Percentiles rank a stretch among this genome's conserved stretches.
These are phyloP conservation scores for Ogataea hybrid DNA, from an alignment of 1,139 yeast genomes.

Conservation along the genomic window DNA sequence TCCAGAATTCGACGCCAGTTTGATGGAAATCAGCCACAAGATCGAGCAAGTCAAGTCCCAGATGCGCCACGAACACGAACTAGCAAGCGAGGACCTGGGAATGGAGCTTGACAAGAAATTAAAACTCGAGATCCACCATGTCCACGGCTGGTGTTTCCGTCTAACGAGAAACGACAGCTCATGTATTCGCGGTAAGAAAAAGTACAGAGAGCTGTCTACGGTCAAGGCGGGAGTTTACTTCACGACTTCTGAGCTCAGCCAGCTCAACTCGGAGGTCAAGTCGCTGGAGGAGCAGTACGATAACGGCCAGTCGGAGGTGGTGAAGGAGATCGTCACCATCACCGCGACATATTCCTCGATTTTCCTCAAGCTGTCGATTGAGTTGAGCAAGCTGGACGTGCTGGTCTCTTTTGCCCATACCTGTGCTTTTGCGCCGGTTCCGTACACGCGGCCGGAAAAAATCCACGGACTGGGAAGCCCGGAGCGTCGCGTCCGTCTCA, in stretches of 20 bases:
- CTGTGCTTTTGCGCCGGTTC: conserved; percentile 78
- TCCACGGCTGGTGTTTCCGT: conserved; percentile 92
- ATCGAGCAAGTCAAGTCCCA: conserved; percentile 53
- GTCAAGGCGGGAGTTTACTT: conserved; percentile 94
- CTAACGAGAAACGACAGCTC: conserved; percentile 87
- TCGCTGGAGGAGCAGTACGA: conserved; percentile 67
- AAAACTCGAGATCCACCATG: conserved; percentile 81
- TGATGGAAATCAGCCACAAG: conserved; percentile 57
- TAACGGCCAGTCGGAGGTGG: conserved; percentile 70
- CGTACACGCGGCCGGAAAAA: conserved; percentile 66
- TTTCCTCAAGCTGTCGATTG: conserved; percentile 60
- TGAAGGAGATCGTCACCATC: conserved; percentile 76
- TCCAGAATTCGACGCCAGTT: conserved; percentile 83
- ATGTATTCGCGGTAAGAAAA: conserved; percentile 62
- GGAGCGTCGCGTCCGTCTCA: conserved; percentile 53
- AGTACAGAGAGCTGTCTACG: conserved; percentile 78
- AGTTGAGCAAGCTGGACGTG: conserved; percentile 78
- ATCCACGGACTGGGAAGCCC: conserved; percentile 48
- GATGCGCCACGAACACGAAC: conserved; percentile 59
- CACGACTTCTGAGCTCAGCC: conserved; percentile 64
- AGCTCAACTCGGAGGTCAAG: conserved; percentile 57
- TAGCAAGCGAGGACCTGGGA: conserved; percentile 69
- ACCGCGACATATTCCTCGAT: conserved; percentile 80
- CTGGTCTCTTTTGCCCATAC: conserved; percentile 82
- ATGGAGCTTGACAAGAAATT: conserved; percentile 85